Percentiles rank a stretch among this genome's conserved stretches.
Evolutionary conservation across 1,139 yeast genomes (phyloP).

Genomic region (Kazachstania sp.): DNA sequence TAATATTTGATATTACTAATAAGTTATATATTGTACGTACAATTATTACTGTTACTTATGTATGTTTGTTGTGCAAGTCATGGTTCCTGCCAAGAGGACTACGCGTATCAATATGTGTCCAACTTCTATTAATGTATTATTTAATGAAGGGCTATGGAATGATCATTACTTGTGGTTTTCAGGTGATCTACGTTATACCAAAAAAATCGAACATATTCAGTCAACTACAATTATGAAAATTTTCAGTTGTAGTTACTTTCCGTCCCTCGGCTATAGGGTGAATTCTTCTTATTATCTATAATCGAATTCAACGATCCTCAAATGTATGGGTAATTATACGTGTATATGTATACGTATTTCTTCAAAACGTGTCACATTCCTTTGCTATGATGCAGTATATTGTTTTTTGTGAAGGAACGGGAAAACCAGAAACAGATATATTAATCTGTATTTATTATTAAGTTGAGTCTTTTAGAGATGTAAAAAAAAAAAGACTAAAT

Average conservation of each 20-base stretch:
- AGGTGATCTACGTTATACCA: slow-evolving; percentile 12
- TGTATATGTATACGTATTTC: neutral
- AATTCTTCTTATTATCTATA: slow-evolving; percentile 2
- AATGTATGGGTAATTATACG: slow-evolving; percentile 13
- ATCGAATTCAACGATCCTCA: slow-evolving; percentile 19
- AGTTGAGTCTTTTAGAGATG: slow-evolving; percentile 7
- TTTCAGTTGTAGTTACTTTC: slow-evolving; percentile 14
- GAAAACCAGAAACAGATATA: neutral
- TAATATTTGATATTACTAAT: neutral
- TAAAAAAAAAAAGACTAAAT: no score
- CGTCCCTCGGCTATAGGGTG: slow-evolving; percentile 31
- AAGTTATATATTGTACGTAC: no score
- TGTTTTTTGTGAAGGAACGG: neutral
- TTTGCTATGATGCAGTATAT: neutral
- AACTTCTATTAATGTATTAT: no score
- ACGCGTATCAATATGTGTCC: no score
- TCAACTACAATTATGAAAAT: slow-evolving; percentile 12
- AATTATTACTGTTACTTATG: no score
- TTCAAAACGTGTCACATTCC: slow-evolving; percentile 3
- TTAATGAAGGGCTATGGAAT: no score
- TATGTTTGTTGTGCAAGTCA: no score
- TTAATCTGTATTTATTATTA: neutral
- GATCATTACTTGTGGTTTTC: neutral
- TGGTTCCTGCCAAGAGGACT: no score
- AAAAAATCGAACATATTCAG: slow-evolving; percentile 29